phyloP scores from a whole-genome alignment of 192 early-diverging fungal genomes.

The Mortierella alpina region DNA sequence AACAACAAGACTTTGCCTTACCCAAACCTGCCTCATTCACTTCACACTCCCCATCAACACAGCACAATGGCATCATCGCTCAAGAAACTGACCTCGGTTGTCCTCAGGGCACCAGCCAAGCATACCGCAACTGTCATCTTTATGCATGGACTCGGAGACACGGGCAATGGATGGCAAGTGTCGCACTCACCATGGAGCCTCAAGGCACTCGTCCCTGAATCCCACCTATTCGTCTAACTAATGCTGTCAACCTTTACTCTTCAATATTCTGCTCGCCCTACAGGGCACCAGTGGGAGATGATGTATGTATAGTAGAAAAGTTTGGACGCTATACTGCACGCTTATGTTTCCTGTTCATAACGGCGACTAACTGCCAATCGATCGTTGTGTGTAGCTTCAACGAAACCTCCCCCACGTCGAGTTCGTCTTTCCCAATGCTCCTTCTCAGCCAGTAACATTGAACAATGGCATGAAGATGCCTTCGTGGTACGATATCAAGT shows the following conservation, averaged over 20 bases:
- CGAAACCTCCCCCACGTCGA: slow-evolving; percentile 83
- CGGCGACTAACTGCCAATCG: not conserved
- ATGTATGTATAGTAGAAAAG: slow-evolving; percentile 11
- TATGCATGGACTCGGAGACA: slow-evolving; percentile 84
- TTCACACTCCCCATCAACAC: too few relatives aligned
- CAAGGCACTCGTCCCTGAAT: not conserved
- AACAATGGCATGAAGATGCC: slow-evolving; percentile 91
- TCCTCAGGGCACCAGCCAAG: slow-evolving; percentile 59
- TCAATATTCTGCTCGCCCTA: not conserved
- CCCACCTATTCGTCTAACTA: not conserved
- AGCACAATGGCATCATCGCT: slow-evolving; percentile 25
- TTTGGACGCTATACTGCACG: not conserved
- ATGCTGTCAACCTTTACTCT: not conserved
- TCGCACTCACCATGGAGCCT: not conserved
- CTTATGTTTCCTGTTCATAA: not conserved
- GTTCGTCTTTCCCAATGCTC: slow-evolving; percentile 91
- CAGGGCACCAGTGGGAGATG: slow-evolving; percentile 36
- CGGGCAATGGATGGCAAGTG: slow-evolving; percentile 64
- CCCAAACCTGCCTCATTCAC: not conserved
- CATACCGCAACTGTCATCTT: slow-evolving; percentile 89
- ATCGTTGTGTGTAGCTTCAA: slow-evolving; percentile 59
- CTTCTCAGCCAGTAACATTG: slow-evolving; percentile 72
- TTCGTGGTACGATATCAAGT: slow-evolving; percentile 88
- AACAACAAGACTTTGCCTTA: not conserved
- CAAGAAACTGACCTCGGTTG: slow-evolving; percentile 49